phyloP scores from a whole-genome alignment of 1,284 basidiomycete genomes.

The Ganoderma meredithae region DNA sequence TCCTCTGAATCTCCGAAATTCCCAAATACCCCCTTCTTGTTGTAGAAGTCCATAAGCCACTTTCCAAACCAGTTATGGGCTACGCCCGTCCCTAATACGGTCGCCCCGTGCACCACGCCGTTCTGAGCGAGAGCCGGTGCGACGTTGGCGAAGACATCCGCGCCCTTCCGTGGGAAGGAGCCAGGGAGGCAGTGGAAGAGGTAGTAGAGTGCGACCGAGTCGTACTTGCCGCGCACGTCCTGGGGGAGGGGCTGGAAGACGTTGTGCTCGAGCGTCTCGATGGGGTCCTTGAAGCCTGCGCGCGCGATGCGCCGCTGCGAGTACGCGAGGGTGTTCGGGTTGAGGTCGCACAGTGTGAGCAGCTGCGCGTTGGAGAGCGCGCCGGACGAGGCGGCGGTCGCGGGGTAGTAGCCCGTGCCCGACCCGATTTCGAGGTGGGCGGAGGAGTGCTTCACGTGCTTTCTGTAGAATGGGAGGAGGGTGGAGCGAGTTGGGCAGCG shows the following conservation, averaged over 20 bases:
- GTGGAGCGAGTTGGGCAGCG: conserved; percentile 30
- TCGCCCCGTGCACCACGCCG: conserved; percentile 36
- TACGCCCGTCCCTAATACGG: conserved; percentile 31
- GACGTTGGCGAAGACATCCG: conserved; percentile 24
- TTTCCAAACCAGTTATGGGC: conserved; percentile 35
- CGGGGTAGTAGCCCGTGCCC: conserved; percentile 38
- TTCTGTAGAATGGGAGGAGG: conserved; percentile 36
- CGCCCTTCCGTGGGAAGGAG: conserved; percentile 32
- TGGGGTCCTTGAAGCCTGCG: conserved; percentile 31
- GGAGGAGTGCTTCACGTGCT: conserved; percentile 25
- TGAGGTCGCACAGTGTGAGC: conserved; percentile 36
- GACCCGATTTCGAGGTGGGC: conserved; percentile 38
- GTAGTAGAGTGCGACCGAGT: conserved; percentile 38
- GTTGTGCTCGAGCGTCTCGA: conserved; percentile 32
- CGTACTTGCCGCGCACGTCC: conserved; percentile 24
- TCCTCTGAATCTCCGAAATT: conserved; percentile 32
- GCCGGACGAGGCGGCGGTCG: conserved; percentile 16
- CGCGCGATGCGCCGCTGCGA: conserved; percentile 22
- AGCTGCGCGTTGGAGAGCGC: conserved; percentile 28
- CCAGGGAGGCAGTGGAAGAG: conserved; percentile 38
- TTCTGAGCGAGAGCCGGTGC: conserved; percentile 29
- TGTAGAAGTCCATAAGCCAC: conserved; percentile 30
- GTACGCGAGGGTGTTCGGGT: conserved; percentile 30
- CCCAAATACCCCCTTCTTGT: conserved; percentile 32
- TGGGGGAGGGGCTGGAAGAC: conserved; percentile 31